Percentiles rank a stretch among this genome's conserved stretches.
Evolutionary conservation across 2,329 filamentous ascomycete genomes (phyloP).

Genomic region (Aspergillus melleus): DNA sequence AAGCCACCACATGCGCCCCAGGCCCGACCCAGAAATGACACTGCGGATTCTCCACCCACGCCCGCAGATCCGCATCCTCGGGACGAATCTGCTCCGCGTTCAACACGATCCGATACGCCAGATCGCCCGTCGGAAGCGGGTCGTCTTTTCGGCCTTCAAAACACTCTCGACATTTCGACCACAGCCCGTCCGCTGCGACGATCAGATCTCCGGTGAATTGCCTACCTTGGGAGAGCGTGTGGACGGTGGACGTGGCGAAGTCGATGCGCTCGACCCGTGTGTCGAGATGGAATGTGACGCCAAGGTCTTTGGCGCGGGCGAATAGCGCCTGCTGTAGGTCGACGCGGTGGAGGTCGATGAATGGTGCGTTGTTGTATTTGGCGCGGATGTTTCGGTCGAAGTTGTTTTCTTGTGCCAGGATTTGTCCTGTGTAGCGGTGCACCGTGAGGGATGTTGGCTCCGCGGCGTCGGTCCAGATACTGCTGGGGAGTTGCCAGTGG

Average conservation of each 20-base stretch:
- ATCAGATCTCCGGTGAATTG: conserved; percentile 55
- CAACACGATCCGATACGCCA: conserved; percentile 65
- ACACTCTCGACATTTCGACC: conserved; percentile 57
- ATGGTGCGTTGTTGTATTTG: conserved; percentile 58
- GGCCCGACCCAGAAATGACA: conserved; percentile 66
- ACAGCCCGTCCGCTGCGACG: conserved; percentile 64
- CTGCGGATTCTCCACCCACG: conserved; percentile 54
- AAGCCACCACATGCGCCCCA: conserved; percentile 61
- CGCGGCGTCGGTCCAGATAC: conserved; percentile 30
- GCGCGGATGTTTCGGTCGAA: conserved; percentile 55
- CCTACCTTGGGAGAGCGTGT: conserved; percentile 43
- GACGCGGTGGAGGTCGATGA: conserved; percentile 61
- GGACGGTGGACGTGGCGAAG: conserved; percentile 25
- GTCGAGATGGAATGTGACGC: conserved; percentile 53
- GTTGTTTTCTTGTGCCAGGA: conserved; percentile 48
- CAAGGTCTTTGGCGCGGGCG: conserved; percentile 53
- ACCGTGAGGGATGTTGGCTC: conserved; percentile 35
- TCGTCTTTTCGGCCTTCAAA: conserved; percentile 49
- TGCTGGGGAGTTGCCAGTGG: conserved; percentile 28
- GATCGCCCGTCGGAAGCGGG: conserved; percentile 61
- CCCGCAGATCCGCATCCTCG: conserved; percentile 50
- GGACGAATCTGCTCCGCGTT: conserved; percentile 47
- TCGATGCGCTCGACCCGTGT: conserved; percentile 50
- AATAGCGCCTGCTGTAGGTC: conserved; percentile 60
- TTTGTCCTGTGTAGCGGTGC: conserved; percentile 33